phyloP scores from a whole-genome alignment of 2,329 filamentous ascomycete species.

The Xylaria arbuscula region DNA sequence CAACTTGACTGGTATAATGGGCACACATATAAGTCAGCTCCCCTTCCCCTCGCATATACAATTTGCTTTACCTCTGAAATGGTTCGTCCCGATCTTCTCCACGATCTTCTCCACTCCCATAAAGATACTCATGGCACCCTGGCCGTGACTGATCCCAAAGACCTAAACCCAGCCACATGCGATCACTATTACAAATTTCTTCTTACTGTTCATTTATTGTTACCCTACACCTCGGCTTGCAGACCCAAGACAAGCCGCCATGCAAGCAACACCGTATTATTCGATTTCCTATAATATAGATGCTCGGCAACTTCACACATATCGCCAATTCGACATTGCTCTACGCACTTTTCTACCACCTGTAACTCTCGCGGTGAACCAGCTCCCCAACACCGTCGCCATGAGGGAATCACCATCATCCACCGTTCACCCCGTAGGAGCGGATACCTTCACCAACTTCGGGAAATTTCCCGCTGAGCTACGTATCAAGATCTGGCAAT shows the following conservation, averaged over 20 bases:
- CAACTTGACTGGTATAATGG: neutral
- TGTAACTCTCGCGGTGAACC: constrained; percentile 40
- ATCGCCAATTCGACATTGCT: constrained; percentile 38
- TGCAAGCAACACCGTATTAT: constrained; percentile 36
- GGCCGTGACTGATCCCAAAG: neutral
- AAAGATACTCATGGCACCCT: constrained; percentile 5
- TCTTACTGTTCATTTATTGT: constrained; percentile 21
- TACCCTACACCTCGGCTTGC: constrained; percentile 31
- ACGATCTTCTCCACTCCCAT: neutral
- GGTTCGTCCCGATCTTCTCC: constrained; percentile 1
- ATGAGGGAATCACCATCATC: constrained; percentile 43
- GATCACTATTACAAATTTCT: constrained; percentile 25
- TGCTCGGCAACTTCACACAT: constrained; percentile 39
- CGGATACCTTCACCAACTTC: constrained; percentile 46
- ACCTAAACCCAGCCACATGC: constrained; percentile 11
- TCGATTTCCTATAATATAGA: constrained; percentile 34
- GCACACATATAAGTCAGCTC: constrained; percentile 19
- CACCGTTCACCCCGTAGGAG: constrained; percentile 28
- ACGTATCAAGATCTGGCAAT: constrained; percentile 51
- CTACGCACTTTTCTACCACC: constrained; percentile 38
- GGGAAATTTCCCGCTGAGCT: constrained; percentile 49
- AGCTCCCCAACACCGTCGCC: constrained; percentile 40
- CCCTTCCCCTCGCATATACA: constrained; percentile 34
- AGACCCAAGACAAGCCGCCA: constrained; percentile 30
- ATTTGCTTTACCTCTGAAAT: constrained; percentile 20